These are phyloP conservation scores for Claviceps maximensis DNA, from an alignment of 2,329 filamentous ascomycete genomes.

Conservation along the genomic window DNA sequence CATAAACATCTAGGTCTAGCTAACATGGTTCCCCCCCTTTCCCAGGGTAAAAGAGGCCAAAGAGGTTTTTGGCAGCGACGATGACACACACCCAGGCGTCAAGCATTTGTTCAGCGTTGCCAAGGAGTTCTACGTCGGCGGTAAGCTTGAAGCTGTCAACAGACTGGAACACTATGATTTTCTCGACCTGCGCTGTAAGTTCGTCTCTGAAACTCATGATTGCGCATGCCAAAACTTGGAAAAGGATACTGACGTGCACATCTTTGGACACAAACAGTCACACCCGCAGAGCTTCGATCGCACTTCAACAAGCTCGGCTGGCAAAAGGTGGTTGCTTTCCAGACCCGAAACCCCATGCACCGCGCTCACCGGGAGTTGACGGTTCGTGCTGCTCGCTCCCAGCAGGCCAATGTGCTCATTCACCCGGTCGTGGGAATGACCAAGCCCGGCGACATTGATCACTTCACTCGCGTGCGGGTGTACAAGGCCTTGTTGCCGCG, in stretches of 20 bases:
- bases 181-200: constrained; percentile 81
- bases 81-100: constrained; percentile 82
- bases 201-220: not conserved
- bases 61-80: constrained; percentile 85
- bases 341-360: constrained; percentile 99
- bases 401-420: constrained; percentile 97
- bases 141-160: constrained; percentile 91
- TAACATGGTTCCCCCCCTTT: not conserved
- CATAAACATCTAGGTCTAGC: not conserved
- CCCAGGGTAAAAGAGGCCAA: constrained; percentile 72
- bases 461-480: constrained; percentile 97
- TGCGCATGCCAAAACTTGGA: not conserved
- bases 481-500: constrained; percentile 94
- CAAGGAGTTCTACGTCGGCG: constrained; percentile 84
- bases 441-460: constrained; percentile 98
- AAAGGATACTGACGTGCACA: constrained; percentile 1
- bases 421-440: constrained; percentile 97
- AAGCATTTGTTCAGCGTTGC: constrained; percentile 74
- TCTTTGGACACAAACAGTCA: constrained; percentile 42
- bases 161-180: constrained; percentile 98
- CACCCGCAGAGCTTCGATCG: constrained; percentile 81
- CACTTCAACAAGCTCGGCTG: constrained; percentile 99
- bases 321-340: constrained; percentile 95
- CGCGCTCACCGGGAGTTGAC: constrained; percentile 95
- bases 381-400: constrained; percentile 85